Evolutionary conservation across 1,284 basidiomycete genomes (phyloP).

Genomic region (Tilletia setariae): DNA sequence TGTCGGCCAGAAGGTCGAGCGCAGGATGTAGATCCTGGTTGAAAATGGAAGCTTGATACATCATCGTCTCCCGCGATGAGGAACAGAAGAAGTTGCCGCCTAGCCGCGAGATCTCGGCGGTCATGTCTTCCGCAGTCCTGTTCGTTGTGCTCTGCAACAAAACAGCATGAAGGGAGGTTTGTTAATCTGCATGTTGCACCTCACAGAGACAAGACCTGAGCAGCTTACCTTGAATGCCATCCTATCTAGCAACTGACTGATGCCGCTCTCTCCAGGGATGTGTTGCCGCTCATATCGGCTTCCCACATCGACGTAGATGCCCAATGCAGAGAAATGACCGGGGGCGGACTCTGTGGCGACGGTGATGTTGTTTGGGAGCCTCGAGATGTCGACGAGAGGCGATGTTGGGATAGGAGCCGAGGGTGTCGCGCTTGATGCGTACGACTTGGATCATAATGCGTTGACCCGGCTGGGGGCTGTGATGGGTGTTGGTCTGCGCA

Average conservation of each 20-base stretch:
- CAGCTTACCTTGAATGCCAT: constrained; percentile 87
- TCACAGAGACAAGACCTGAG: no score
- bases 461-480: no score
- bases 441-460: not conserved
- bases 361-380: constrained; percentile 82
- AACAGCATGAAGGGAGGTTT: not conserved
- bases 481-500: no score
- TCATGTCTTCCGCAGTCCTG: constrained; percentile 69
- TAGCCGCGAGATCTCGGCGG: constrained; percentile 73
- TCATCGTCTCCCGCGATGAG: constrained; percentile 87
- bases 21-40: constrained; percentile 76
- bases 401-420: constrained; percentile 16
- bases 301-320: constrained; percentile 89
- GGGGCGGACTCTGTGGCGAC: constrained; percentile 88
- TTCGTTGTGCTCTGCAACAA: constrained; percentile 57
- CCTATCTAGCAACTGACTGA: constrained; percentile 86
- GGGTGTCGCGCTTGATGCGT: not conserved
- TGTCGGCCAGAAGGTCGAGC: constrained; percentile 84
- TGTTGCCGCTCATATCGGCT: constrained; percentile 79
- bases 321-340: constrained; percentile 90
- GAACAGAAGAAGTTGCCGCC: constrained; percentile 91
- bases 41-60: constrained; percentile 94
- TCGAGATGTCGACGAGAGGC: constrained; percentile 63
- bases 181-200: not conserved
- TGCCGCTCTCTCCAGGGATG: constrained; percentile 65